These are phyloP conservation scores for Psidium friedrichsthalianum DNA, from an alignment of 345 rosid species.

Conservation along the genomic window DNA sequence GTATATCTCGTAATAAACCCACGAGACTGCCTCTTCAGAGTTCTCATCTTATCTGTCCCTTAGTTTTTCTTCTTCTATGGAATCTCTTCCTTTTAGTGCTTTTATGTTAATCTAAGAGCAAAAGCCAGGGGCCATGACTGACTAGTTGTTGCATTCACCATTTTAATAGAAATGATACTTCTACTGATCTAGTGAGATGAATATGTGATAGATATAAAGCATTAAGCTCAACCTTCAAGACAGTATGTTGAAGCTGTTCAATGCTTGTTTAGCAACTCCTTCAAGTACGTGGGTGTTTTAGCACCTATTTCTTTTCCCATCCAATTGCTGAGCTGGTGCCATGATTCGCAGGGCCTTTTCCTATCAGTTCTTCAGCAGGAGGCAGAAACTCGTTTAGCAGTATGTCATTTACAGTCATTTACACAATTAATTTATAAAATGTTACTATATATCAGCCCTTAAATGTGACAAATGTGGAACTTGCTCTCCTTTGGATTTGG, in stretches of 20 bases:
- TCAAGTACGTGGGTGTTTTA: not conserved
- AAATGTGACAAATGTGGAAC: not conserved
- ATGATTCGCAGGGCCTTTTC: conserved; percentile 57
- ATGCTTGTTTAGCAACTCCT: not conserved
- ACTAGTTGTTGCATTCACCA: not conserved
- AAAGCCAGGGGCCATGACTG: not conserved
- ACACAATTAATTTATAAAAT: not conserved
- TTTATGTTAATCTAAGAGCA: not conserved
- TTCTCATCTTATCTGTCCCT: not conserved
- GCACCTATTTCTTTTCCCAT: not conserved
- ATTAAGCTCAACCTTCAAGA: not conserved
- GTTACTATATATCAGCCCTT: not conserved
- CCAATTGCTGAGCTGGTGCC: conserved; percentile 1
- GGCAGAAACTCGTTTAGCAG: conserved; percentile 65
- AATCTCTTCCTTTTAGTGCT: not conserved
- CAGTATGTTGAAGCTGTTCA: not conserved
- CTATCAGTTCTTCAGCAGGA: conserved; percentile 70
- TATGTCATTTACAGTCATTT: conserved; percentile 15
- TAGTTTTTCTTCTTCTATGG: not conserved
- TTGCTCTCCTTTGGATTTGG: not conserved
- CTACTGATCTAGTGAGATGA: not conserved
- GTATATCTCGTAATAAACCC: not conserved
- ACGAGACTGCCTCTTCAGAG: not conserved
- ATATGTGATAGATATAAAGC: not conserved
- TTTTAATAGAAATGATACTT: not conserved